Evolutionary conservation across 1,284 basidiomycete genomes (phyloP), one percentile per base, ranked within the genome.

Genomic region (Rhodotorula sp.): DNA sequence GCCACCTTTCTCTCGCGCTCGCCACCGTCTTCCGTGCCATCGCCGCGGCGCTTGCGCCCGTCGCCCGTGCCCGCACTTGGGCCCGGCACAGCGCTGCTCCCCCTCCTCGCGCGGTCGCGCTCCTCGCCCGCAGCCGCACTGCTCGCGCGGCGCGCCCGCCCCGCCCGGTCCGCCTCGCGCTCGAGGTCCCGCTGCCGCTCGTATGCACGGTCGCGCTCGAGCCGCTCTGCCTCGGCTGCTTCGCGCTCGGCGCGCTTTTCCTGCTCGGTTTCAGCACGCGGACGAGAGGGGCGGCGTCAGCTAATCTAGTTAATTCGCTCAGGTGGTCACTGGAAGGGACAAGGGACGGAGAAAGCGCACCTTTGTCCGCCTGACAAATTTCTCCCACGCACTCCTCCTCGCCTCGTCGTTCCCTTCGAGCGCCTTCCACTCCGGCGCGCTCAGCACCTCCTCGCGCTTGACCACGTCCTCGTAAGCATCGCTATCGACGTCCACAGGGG

Each of bases 331-430:
- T n/a, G 1, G 12, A 8, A 32, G 17, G 36, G 6, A 19, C 12
- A 48, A 19, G 17, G 25, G n/a, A 4, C 29, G 51, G 39, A 76
- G 76, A 25, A 12, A 9, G 68, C 79, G 58, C 70, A 86, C 91
- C 85, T 92, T 94, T 80, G 94, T 91, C 68, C 94, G 85, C 80
- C 90, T 91, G 65, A 93, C 85, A 80, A 89, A 94, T 82, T 94
- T 96, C 25, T 87, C 83, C 81, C 92, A 97, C 1, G 94, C 92
- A 7, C 86, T 84, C 53, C 88, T 87, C 60, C 91, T 84, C 58
- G 88, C 87, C 71, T 92, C 91, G 53, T 94, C 92, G 50, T 83
- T 79, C 64, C 91, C 90, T 62, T 91, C 88, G 13, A 96, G 82
- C 17, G 89, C 91, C 78, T 89, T 89, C 82, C 87, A 97, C 80